These are phyloP conservation scores for Rhododendron ovatum DNA, from an alignment of 148 eudicot genomes.

Conservation along the genomic window DNA sequence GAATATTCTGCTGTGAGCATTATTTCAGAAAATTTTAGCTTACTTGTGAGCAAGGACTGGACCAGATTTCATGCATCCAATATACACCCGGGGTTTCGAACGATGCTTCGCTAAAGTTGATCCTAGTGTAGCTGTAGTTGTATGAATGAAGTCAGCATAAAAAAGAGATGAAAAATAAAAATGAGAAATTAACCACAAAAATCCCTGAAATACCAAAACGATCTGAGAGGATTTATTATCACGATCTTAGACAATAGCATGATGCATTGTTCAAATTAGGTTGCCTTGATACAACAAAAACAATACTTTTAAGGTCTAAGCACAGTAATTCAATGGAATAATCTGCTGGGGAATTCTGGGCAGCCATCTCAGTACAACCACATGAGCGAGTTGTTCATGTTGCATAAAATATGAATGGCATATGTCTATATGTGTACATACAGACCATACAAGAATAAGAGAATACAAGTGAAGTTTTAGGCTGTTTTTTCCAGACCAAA, in stretches of 20 bases:
- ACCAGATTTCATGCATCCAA: slow-evolving; percentile 94
- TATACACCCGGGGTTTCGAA: slow-evolving; percentile 62
- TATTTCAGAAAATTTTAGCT: slow-evolving; percentile 9
- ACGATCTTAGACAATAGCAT: neutral
- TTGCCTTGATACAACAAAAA: neutral
- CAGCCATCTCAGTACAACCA: neutral
- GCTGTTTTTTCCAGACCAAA: neutral
- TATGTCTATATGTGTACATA: neutral
- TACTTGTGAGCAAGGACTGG: slow-evolving; percentile 92
- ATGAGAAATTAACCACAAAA: neutral
- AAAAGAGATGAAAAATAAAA: neutral
- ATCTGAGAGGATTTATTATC: neutral
- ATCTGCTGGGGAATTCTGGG: neutral
- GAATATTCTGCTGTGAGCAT: neutral
- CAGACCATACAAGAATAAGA: neutral
- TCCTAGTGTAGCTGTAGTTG: slow-evolving; percentile 57
- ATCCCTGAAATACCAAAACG: neutral
- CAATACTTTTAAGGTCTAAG: neutral
- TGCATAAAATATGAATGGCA: neutral
- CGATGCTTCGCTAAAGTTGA: slow-evolving; percentile 58
- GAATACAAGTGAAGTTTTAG: neutral
- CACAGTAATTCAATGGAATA: neutral
- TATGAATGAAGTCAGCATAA: neutral
- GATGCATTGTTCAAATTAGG: neutral
- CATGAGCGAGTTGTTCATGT: neutral